These are phyloP conservation scores for Petunia hybrid DNA, from an alignment of 305 asterid genomes.

Conservation along the genomic window DNA sequence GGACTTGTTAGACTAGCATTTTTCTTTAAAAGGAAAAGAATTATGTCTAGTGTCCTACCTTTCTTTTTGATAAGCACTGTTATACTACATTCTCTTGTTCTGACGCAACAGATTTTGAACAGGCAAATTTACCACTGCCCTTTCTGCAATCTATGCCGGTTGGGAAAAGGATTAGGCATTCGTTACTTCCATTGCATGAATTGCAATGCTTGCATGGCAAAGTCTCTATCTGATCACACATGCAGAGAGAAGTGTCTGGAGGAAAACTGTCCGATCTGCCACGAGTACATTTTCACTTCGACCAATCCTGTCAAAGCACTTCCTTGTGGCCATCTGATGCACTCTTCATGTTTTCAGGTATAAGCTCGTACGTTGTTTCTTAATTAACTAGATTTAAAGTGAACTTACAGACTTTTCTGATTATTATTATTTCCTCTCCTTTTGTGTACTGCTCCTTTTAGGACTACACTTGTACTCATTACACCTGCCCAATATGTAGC, in stretches of 20 bases:
- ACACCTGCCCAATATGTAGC: slow-evolving; percentile 92
- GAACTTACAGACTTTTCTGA: slow-evolving; percentile 14
- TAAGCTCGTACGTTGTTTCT: slow-evolving; percentile 30
- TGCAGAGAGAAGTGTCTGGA: slow-evolving; percentile 89
- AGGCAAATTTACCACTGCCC: slow-evolving; percentile 97
- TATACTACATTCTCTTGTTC: slow-evolving; percentile 34
- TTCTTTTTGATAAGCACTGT: neutral
- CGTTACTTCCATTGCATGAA: slow-evolving; percentile 93
- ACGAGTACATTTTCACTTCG: slow-evolving; percentile 83
- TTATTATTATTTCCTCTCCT: slow-evolving; percentile 38
- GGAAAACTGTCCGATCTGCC: slow-evolving; percentile 96
- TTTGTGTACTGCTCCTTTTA: slow-evolving; percentile 36
- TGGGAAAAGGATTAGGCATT: slow-evolving; percentile 86
- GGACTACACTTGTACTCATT: slow-evolving; percentile 87
- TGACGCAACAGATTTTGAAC: slow-evolving; percentile 51
- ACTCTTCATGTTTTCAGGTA: slow-evolving; percentile 91
- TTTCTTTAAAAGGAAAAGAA: too few relatives aligned
- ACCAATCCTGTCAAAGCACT: slow-evolving; percentile 83
- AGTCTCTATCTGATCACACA: slow-evolving; percentile 64
- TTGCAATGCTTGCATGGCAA: slow-evolving; percentile 95
- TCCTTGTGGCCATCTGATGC: slow-evolving; percentile 94
- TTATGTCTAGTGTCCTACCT: too few relatives aligned
- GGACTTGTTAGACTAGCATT: neutral
- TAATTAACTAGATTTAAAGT: slow-evolving; percentile 24
- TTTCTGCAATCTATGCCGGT: slow-evolving; percentile 91